Percentiles rank a stretch among this genome's conserved stretches.
Conservation (phyloP, 139 green algal species). For the Closterium sp. region DNA sequence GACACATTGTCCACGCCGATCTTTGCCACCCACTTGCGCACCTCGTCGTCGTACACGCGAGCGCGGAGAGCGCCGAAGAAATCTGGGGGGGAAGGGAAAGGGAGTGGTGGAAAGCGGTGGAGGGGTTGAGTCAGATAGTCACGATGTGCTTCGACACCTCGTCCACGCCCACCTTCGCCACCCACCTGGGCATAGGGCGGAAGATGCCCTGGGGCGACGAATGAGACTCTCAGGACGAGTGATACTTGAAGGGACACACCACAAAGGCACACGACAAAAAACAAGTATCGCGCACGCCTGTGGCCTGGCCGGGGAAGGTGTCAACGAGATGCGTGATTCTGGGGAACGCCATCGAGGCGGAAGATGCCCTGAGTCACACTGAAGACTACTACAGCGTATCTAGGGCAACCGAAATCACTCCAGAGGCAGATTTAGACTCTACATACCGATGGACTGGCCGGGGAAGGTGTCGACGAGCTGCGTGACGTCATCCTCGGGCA, state of each 20-base stretch:
- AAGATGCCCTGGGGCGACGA: too few relatives aligned
- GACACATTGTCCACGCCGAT: constrained; percentile 87
- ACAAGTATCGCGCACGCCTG: too few relatives aligned
- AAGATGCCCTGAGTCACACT: constrained; percentile 98
- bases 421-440: too few relatives aligned
- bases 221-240: too few relatives aligned
- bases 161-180: background rate
- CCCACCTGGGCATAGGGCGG: background rate
- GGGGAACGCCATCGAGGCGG: constrained; percentile 62
- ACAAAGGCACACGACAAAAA: background rate
- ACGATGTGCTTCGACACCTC: background rate
- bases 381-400: too few relatives aligned
- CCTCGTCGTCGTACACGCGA: constrained; percentile 90
- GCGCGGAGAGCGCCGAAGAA: constrained; percentile 97
- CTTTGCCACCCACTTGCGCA: constrained; percentile 75
- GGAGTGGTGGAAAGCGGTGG: background rate
- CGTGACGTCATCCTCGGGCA: constrained; percentile 49
- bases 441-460: constrained; percentile 88
- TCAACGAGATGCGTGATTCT: constrained; percentile 78
- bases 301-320: constrained; percentile 97
- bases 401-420: too few relatives aligned
- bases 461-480: constrained; percentile 95
- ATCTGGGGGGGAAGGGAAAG: constrained; percentile 56
- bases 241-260: too few relatives aligned
- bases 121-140: background rate